Evolutionary conservation across 768 basidiomycete genomes (phyloP), one percentile per base, ranked within the genome.

Genomic region (Phaeolepiota aurea): DNA sequence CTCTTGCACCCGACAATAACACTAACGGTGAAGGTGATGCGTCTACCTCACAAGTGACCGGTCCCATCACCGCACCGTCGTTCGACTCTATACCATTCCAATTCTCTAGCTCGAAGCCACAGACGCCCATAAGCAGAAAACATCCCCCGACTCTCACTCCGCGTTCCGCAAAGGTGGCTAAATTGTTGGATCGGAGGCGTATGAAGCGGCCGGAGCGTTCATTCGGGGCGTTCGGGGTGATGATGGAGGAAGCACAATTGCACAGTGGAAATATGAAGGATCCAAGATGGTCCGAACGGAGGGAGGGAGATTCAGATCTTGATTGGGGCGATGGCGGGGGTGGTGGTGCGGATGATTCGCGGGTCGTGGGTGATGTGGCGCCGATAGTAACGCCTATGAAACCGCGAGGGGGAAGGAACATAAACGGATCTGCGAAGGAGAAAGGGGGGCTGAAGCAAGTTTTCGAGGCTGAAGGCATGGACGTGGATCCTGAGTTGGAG

Each of bases 231-330:
- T 72, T 74, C 38, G 74, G 79, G 0, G 79, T 75, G 12, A 70
- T 72, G 48, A 51, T 71, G 45, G 69, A 71, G 9, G 82, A 85
- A 53, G 71, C 64, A 10, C 59, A 61, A 47, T 50, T 81, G 48
- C 70, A 56, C 13, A 63, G 58, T 52, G 9, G 65, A n/a, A 51
- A 36, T 16, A 64, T 42, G 38, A 49, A 45, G 19, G 63, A 71
- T 50, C 58, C 66, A 2, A 62, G 63, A 41, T 60, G 64, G 57
- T 61, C 64, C n/a, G 69, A 78, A 47, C 61, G 75, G 55, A 68
- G 82, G 38, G 59, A 64, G 32, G 80, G 69, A 0, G 82, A 82
- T 52, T 81, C 79, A 20, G 86, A 87, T 51, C 44, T 86, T 10
- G 76, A 83, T 32, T 83, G 78, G 77, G 80, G 66, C 59, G 65